Percentiles rank a stretch among this genome's conserved stretches.
These are phyloP conservation scores for Diaporthe australafricana DNA, from an alignment of 2,329 filamentous ascomycete genomes.

Conservation along the genomic window DNA sequence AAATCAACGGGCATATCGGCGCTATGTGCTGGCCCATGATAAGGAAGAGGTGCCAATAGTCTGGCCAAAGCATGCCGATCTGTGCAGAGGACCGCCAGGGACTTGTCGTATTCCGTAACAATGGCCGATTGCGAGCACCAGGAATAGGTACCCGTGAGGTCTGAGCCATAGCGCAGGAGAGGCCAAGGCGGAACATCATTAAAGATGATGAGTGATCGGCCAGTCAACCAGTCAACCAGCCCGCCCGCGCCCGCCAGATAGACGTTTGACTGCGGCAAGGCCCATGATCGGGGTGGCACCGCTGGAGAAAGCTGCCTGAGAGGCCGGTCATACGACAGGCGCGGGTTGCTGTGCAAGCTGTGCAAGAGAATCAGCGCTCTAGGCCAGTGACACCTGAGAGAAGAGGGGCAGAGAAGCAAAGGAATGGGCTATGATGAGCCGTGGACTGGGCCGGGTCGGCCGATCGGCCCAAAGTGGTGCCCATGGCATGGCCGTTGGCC, in stretches of 20 bases:
- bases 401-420: not conserved
- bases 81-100: slow-evolving; percentile 10
- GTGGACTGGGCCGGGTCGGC: not conserved
- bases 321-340: slow-evolving; percentile 16
- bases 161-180: not conserved
- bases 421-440: not conserved
- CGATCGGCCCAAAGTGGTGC: not conserved
- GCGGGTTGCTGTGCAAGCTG: not conserved
- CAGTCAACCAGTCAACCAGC: not conserved
- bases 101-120: slow-evolving; percentile 12
- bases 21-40: slow-evolving; percentile 3
- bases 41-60: slow-evolving; percentile 18
- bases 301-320: slow-evolving; percentile 13
- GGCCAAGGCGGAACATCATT: not conserved
- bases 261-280: not conserved
- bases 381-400: not conserved
- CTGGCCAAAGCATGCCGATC: slow-evolving; percentile 19
- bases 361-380: not conserved
- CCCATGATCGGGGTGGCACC: not conserved
- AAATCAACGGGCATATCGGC: slow-evolving; percentile 16
- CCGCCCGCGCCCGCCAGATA: not conserved
- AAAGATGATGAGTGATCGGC: not conserved
- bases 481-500: slow-evolving; percentile 2
- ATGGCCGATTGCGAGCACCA: slow-evolving; percentile 5
- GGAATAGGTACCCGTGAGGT: not conserved